These are phyloP conservation scores for Cystobasidium slooffiae DNA, from an alignment of 1,284 basidiomycete genomes.

Conservation along the genomic window DNA sequence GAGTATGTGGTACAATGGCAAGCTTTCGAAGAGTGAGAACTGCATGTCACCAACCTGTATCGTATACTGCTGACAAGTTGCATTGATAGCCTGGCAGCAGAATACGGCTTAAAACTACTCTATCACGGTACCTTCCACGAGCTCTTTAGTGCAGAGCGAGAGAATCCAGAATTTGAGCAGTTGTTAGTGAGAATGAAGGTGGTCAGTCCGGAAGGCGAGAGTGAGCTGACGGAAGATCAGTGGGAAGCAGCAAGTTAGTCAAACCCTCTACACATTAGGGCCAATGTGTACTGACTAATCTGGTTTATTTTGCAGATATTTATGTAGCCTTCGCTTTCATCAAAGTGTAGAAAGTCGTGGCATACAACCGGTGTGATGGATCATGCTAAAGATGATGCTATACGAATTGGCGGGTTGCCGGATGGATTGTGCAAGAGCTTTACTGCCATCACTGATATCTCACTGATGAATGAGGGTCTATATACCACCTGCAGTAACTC, in stretches of 20 bases:
- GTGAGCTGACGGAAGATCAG: slow-evolving; percentile 87
- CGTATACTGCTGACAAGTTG: not conserved
- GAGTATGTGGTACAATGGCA: slow-evolving; percentile 97
- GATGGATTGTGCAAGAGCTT: no score
- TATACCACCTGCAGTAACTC: no score
- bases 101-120: slow-evolving; percentile 74
- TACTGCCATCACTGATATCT: no score
- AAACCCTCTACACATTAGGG: not conserved
- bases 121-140: slow-evolving; percentile 90
- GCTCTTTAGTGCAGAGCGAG: slow-evolving; percentile 76
- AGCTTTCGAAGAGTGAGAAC: slow-evolving; percentile 77
- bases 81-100: slow-evolving; percentile 71
- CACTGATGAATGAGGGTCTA: no score
- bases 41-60: not conserved
- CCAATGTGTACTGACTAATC: not conserved
- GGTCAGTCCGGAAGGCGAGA: slow-evolving; percentile 77
- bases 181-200: slow-evolving; percentile 87
- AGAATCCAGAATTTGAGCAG: slow-evolving; percentile 73
- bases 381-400: no score
- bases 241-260: slow-evolving; percentile 94
- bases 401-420: no score
- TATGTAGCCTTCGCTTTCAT: slow-evolving; percentile 82
- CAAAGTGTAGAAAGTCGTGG: slow-evolving; percentile 58
- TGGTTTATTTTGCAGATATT: slow-evolving; percentile 64
- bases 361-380: no score